These are phyloP conservation scores for Rubus parviflorus DNA, from an alignment of 306 rosid species.

Conservation along the genomic window DNA sequence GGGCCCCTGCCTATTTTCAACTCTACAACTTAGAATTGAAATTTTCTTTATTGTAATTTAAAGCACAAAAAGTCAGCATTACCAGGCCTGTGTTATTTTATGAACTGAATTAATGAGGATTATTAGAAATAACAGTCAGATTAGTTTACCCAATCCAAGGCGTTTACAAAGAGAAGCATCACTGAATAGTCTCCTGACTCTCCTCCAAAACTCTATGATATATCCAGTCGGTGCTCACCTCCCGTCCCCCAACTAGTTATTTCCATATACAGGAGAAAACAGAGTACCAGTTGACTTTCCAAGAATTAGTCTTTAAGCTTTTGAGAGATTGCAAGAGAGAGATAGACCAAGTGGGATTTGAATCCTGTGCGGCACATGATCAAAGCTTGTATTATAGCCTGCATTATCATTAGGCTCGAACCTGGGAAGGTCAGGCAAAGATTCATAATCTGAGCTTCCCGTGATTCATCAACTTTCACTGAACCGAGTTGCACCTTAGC, in stretches of 20 bases:
- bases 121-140: neutral
- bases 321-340: neutral
- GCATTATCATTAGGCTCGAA: neutral
- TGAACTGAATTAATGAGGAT: neutral
- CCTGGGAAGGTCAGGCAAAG: neutral
- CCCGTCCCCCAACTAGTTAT: neutral
- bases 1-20: slow-evolving; percentile 2
- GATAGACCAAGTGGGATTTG: neutral
- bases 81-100: neutral
- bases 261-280: slow-evolving; percentile 3
- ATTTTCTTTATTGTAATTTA: neutral
- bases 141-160: neutral
- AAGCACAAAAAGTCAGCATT: neutral
- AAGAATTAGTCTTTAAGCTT: neutral
- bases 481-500: neutral
- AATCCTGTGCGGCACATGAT: slow-evolving; percentile 14
- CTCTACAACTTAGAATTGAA: neutral
- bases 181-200: neutral
- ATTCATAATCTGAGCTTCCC: neutral
- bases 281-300: neutral
- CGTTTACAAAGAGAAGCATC: neutral
- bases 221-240: neutral
- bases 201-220: neutral
- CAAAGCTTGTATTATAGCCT: neutral
- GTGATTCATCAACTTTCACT: neutral